Conservation (phyloP, 768 basidiomycete species). For the Russula compacta region DNA sequence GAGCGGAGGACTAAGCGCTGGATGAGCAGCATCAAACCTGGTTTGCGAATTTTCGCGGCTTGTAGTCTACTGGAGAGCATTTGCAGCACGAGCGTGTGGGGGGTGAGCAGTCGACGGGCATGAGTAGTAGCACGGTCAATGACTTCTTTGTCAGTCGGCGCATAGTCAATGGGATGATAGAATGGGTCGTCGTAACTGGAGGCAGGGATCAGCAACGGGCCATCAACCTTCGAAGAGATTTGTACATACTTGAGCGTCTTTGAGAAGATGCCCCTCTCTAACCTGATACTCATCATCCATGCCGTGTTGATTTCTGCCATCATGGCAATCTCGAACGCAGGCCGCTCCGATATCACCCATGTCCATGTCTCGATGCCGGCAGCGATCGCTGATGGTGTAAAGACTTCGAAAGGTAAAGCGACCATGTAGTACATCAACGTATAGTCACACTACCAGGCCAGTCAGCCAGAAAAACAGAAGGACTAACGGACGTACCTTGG, state of each 20-base stretch:
- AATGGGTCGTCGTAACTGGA: slow-evolving; percentile 83
- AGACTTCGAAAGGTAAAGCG: slow-evolving; percentile 77
- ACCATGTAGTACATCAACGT: slow-evolving; percentile 84
- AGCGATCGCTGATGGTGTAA: slow-evolving; percentile 77
- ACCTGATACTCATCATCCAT: slow-evolving; percentile 77
- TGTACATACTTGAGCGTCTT: slow-evolving; percentile 62
- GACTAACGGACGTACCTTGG: slow-evolving; percentile 37
- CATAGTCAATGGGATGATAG: slow-evolving; percentile 74
- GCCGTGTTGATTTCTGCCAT: slow-evolving; percentile 81
- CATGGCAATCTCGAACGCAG: slow-evolving; percentile 70
- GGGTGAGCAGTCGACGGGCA: slow-evolving; percentile 68
- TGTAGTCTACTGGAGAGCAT: slow-evolving; percentile 89
- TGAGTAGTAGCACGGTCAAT: slow-evolving; percentile 65
- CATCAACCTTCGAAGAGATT: neutral
- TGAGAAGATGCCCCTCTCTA: slow-evolving; percentile 78
- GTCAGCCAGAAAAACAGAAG: neutral
- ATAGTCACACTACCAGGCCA: slow-evolving; percentile 57
- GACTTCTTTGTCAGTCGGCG: slow-evolving; percentile 77
- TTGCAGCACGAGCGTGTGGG: slow-evolving; percentile 77
- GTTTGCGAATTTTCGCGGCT: slow-evolving; percentile 81
- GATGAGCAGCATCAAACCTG: slow-evolving; percentile 76
- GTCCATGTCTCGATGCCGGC: slow-evolving; percentile 93
- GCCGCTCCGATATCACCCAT: slow-evolving; percentile 86
- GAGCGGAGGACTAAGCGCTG: slow-evolving; percentile 82
- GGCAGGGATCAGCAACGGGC: slow-evolving; percentile 7